Conservation (phyloP, 1,284 basidiomycete species). For the Apiotrichum domesticum region DNA sequence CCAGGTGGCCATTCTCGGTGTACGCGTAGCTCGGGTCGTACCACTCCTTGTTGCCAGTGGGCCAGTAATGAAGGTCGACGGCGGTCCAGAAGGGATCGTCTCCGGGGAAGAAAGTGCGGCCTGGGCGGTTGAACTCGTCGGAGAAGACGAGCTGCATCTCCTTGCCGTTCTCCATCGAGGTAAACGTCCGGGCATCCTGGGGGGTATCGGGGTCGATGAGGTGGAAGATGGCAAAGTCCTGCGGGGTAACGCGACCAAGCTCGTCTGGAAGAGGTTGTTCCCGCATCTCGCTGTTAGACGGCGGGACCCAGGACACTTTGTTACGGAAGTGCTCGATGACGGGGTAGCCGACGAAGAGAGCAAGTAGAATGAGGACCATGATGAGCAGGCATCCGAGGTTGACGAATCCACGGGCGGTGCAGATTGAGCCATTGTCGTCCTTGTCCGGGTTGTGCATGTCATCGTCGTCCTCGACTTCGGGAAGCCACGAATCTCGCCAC, state of each 20-base stretch:
- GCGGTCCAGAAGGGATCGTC: constrained; percentile 52
- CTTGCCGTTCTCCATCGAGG: constrained; percentile 58
- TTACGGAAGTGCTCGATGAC: constrained; percentile 53
- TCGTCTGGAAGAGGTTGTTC: no score
- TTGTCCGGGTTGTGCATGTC: constrained; percentile 47
- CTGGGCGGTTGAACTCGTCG: constrained; percentile 77
- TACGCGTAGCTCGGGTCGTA: constrained; percentile 73
- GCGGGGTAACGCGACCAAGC: background rate
- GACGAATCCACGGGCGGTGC: constrained; percentile 63
- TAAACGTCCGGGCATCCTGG: constrained; percentile 53
- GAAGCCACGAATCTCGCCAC: background rate
- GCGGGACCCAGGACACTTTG: no score
- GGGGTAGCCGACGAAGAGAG: constrained; percentile 72
- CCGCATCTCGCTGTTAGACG: no score
- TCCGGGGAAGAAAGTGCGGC: constrained; percentile 51
- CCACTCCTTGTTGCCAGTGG: constrained; percentile 46
- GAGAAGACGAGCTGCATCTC: constrained; percentile 69
- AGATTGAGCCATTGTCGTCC: constrained; percentile 54
- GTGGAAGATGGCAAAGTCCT: constrained; percentile 51
- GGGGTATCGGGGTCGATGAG: constrained; percentile 68
- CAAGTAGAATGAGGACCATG: constrained; percentile 55
- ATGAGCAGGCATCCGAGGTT: constrained; percentile 72
- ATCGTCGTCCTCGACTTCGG: constrained; percentile 47
- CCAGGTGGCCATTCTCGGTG: constrained; percentile 72
- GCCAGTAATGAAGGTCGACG: constrained; percentile 53